Base-by-base conservation (phyloP, 2,329 filamentous ascomycete genomes). In the Mariannaea elegans region DNA sequence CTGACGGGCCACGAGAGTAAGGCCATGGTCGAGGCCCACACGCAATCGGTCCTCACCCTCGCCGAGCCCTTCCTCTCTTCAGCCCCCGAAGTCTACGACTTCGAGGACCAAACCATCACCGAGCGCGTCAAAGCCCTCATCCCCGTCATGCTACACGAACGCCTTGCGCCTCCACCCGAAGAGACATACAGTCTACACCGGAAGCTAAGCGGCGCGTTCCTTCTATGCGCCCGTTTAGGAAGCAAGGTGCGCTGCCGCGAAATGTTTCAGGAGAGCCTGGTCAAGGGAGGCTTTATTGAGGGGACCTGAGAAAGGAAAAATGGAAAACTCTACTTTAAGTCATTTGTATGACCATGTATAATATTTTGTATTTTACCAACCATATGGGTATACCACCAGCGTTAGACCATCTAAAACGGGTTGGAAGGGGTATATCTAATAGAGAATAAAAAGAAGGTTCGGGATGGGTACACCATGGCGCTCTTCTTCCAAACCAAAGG, bases 131-230 rank as follows among this genome's bases (percentile, higher is more conserved):
- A 94, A 71, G 85, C 82, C 3, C 83, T 97, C 52, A 98, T 99
- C 66, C 95, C 95, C 14, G 81, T 97, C 52, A 99, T 99, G 95
- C 83, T 99, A 45, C 86, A 87, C 56, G 95, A 99, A 81, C 81
- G 95, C 32, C 79, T 99, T 18, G 88, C 92, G 14, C 94, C 95
- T 21, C 95, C 96, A 21, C 95, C 95, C 0, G 96, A 99, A 79
- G 95, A 99, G 82, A 99, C 95, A 51, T 99, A 99, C 73, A 94
- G 90, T 74, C 78, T 99, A 71, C 95, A 99, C 77, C 87, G 95
- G 61, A 99, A 99, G 80, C 80, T 99, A 54, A 97, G 93, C 75
- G 95, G 95, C 0, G 96, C 95, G 0, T 99, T 99, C 74, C 77
- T 99, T 71, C 82, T 99, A 16, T 99, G 95, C 76, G 94, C 95